Conservation (phyloP, 2,329 filamentous ascomycete species). For the Colletotrichum navitas region DNA sequence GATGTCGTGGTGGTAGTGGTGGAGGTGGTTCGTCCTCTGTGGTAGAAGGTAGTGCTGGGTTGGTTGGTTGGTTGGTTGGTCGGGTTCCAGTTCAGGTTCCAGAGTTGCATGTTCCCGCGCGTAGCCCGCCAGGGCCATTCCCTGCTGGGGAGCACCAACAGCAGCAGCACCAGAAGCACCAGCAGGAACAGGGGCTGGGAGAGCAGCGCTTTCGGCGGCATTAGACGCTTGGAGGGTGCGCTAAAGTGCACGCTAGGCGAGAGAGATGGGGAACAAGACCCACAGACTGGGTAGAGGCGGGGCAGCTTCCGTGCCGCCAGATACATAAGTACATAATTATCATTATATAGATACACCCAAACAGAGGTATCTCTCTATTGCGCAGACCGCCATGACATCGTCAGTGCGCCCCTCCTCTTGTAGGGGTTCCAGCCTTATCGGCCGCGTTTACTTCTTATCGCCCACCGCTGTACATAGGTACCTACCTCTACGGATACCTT, state of each 20-base stretch:
- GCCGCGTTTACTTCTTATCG: conserved; percentile 27
- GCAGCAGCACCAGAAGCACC: background rate
- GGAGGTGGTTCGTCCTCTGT: conserved; percentile 7
- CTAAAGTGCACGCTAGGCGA: conserved; percentile 17
- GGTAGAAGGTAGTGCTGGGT: background rate
- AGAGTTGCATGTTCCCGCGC: conserved; percentile 25
- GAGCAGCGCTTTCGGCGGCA: conserved; percentile 8
- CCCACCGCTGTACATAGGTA: background rate
- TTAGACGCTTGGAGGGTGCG: conserved; percentile 13
- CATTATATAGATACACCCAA: too few species aligned
- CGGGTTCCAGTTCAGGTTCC: conserved; percentile 24
- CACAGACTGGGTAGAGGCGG: conserved; percentile 14
- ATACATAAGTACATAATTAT: conserved; percentile 22
- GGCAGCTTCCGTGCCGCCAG: conserved; percentile 9
- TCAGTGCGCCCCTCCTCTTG: background rate
- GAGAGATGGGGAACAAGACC: background rate
- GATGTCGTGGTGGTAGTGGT: background rate
- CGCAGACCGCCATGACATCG: conserved; percentile 19
- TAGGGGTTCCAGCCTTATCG: conserved; percentile 27
- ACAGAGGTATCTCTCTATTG: conserved; percentile 16
- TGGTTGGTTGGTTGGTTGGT: background rate
- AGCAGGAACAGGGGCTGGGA: conserved; percentile 2
- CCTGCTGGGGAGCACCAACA: conserved; percentile 15
- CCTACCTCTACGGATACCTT: background rate
- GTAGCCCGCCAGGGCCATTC: conserved; percentile 30